Conservation (phyloP, 2,329 filamentous ascomycete genomes). For the Penicillium fuscoglaucum region DNA sequence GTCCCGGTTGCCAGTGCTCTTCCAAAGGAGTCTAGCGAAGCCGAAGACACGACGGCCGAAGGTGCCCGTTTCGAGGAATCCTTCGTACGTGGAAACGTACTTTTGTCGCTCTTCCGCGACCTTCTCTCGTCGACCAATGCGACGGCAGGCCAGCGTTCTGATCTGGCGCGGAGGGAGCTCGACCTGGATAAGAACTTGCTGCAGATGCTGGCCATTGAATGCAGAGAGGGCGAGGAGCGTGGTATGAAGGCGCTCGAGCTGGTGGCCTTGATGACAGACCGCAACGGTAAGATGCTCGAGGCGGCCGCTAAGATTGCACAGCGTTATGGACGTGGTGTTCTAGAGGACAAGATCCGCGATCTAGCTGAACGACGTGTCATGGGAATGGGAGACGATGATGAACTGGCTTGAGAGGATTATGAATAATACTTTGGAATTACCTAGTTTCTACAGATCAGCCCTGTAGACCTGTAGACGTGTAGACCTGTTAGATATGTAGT, state of each 20-base stretch:
- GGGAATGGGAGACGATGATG: slow-evolving; percentile 59
- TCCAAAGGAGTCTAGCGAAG: slow-evolving; percentile 39
- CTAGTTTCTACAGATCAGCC: too few species aligned
- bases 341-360: slow-evolving; percentile 89
- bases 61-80: slow-evolving; percentile 68
- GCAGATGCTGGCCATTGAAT: slow-evolving; percentile 86
- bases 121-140: slow-evolving; percentile 67
- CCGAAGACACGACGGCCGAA: slow-evolving; percentile 43
- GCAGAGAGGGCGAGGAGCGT: slow-evolving; percentile 85
- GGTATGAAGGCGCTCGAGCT: slow-evolving; percentile 95
- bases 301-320: slow-evolving; percentile 86
- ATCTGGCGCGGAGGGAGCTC: slow-evolving; percentile 70
- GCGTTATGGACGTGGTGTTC: slow-evolving; percentile 74
- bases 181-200: slow-evolving; percentile 88
- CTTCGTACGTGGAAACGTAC: slow-evolving; percentile 72
- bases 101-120: slow-evolving; percentile 73
- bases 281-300: slow-evolving; percentile 84
- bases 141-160: slow-evolving; percentile 63
- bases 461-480: neutral
- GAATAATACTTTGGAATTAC: neutral
- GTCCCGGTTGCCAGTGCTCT: slow-evolving; percentile 69
- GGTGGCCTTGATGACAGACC: slow-evolving; percentile 80
- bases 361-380: slow-evolving; percentile 70
- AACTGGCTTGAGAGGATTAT: slow-evolving; percentile 33
- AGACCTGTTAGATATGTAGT: too few species aligned